Percentiles rank a stretch among this genome's conserved stretches.
phyloP scores from a whole-genome alignment of 257 asterid genomes.

The Orobanche coerulescens region DNA sequence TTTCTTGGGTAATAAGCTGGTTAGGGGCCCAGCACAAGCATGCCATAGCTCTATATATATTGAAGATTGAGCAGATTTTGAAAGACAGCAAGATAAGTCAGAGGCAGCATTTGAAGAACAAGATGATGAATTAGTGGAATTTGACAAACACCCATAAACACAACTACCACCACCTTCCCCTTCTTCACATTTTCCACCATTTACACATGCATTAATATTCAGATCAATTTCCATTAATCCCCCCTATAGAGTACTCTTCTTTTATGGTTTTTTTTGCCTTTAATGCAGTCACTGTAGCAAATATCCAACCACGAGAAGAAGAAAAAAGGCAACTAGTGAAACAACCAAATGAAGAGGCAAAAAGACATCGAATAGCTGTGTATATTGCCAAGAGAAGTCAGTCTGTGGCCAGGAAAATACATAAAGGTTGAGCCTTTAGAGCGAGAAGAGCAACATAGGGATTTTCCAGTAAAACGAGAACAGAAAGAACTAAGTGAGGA shows the following conservation, averaged over 20 bases:
- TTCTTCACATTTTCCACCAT: conserved; percentile 60
- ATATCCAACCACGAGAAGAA: not conserved
- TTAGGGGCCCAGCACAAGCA: conserved; percentile 96
- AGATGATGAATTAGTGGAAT: conserved; percentile 43
- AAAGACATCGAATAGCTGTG: conserved; percentile 8
- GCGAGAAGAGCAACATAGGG: conserved; percentile 34
- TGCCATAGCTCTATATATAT: conserved; percentile 86
- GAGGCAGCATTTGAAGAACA: conserved; percentile 58
- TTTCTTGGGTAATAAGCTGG: conserved; percentile 75
- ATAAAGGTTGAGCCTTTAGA: conserved; percentile 43
- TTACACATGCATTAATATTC: conserved; percentile 41
- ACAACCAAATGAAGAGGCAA: not conserved
- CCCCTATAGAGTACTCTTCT: conserved; percentile 7
- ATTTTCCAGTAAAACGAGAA: conserved; percentile 1
- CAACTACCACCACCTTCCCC: conserved; percentile 36
- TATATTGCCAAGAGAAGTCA: conserved; percentile 24
- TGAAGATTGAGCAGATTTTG: conserved; percentile 31
- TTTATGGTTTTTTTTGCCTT: conserved; percentile 10
- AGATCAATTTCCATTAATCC: conserved; percentile 85
- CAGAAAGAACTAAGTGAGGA: not conserved
- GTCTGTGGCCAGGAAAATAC: conserved; percentile 30
- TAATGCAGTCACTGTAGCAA: conserved; percentile 10
- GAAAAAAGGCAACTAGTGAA: not conserved
- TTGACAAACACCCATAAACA: conserved; percentile 37
- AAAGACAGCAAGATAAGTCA: conserved; percentile 24